A percentile compares a stretch with the other conserved stretches of the same genome.
Conservation (phyloP, 2,329 filamentous ascomycete genomes). For the Fusarium sp. region DNA sequence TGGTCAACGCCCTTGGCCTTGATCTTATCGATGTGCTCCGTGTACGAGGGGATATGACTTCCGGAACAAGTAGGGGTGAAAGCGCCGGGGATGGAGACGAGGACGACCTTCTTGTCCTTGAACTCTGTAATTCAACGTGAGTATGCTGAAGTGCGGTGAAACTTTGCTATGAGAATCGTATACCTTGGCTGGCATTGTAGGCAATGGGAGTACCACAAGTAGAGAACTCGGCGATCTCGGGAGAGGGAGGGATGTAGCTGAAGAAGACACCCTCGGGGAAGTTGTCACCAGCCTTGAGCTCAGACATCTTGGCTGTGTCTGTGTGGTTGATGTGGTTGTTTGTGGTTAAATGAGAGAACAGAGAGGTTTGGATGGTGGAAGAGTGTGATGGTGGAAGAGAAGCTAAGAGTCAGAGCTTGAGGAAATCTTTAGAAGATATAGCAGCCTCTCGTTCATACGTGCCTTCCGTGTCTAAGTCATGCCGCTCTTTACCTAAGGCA, state of each 20-base stretch:
- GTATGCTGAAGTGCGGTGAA: conserved; percentile 17
- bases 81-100: conserved; percentile 75
- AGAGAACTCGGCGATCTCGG: conserved; percentile 77
- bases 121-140: conserved; percentile 59
- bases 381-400: conserved; percentile 12
- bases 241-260: conserved; percentile 84
- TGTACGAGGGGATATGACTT: conserved; percentile 85
- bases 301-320: conserved; percentile 62
- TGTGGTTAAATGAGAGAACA: conserved; percentile 8
- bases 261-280: conserved; percentile 88
- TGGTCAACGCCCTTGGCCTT: conserved; percentile 86
- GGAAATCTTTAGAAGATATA: conserved; percentile 35
- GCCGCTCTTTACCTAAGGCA: conserved; percentile 20
- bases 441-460: conserved; percentile 10
- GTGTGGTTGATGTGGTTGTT: conserved; percentile 7
- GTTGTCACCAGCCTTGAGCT: conserved; percentile 83
- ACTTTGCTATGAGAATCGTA: conserved; percentile 36
- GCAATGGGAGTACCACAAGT: conserved; percentile 83
- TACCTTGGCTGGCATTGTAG: conserved; percentile 84
- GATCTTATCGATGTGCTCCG: conserved; percentile 78
- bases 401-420: conserved; percentile 1
- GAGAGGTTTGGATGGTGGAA: conserved; percentile 10
- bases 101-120: conserved; percentile 69
- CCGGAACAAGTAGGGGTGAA: conserved; percentile 92
- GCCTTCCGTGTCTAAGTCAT: conserved; percentile 19